Percentiles rank a stretch among this genome's conserved stretches.
Evolutionary conservation across 345 rosid genomes (phyloP).

Genomic region (Salix arbutifolia): DNA sequence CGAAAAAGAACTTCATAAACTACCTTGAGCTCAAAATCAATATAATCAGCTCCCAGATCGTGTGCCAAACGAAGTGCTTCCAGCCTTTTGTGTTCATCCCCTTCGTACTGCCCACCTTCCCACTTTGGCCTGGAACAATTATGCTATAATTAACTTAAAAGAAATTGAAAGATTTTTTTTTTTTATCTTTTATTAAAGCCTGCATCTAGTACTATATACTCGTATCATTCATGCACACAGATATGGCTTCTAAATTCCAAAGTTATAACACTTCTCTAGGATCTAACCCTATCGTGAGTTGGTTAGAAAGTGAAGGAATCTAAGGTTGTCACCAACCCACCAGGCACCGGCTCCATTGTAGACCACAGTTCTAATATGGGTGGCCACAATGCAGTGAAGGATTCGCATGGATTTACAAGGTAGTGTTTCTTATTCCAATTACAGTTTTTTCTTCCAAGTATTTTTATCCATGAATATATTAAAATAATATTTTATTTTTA

Average conservation of each 20-base stretch:
- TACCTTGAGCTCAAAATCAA: slow-evolving; percentile 58
- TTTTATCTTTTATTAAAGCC: neutral
- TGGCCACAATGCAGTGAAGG: too few relatives aligned
- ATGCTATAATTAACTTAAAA: neutral
- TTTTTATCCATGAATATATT: too few relatives aligned
- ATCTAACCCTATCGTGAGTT: too few relatives aligned
- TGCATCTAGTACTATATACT: neutral
- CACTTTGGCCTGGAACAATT: slow-evolving; percentile 38
- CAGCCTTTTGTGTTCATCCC: slow-evolving; percentile 36
- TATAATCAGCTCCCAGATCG: slow-evolving; percentile 53
- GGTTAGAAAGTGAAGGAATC: neutral
- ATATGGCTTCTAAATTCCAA: neutral
- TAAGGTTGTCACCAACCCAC: neutral
- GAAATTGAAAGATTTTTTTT: neutral
- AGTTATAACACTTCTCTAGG: too few relatives aligned
- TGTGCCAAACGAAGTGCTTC: slow-evolving; percentile 40
- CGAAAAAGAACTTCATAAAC: neutral
- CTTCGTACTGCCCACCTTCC: slow-evolving; percentile 53
- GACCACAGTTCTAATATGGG: too few relatives aligned
- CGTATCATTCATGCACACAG: neutral
- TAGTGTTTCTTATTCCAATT: too few relatives aligned
- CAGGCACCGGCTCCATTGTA: neutral
- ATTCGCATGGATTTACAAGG: too few relatives aligned
- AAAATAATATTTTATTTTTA: too few relatives aligned
- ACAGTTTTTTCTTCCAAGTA: too few relatives aligned